Base-by-base conservation (phyloP, 352 stramenopile species). In the Globisporangium uncinulatum region DNA sequence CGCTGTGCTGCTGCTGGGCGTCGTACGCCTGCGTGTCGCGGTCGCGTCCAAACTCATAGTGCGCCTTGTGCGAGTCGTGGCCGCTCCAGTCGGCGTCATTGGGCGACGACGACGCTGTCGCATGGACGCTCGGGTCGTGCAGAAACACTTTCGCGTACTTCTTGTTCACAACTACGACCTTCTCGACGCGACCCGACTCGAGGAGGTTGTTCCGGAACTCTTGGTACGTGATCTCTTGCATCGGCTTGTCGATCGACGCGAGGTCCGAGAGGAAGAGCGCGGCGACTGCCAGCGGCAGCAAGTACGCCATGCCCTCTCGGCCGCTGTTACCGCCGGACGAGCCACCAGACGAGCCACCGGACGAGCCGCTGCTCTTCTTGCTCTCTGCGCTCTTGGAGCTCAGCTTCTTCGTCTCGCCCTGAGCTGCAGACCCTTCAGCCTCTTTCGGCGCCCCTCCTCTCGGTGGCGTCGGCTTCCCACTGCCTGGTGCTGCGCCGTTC, bases 211-310 rank as follows among this genome's bases (percentile, higher is more conserved):
- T 96, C 43, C 86, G 83, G 70, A 97, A 96, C 55, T 97, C 87
- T 61, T 97, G 89, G 70, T 94, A 97, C 53, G 81, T 96, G 63
- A 96, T 92, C 66, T 97, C 89, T 62, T 94, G 83, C 74, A 92
- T 89, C 9, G 82, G 79, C 56, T 94, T 91, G 64, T 93, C 82
- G 21, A 83, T 66, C 9, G 68, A 79, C 15, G 73, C 74, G 46
- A 93, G 57, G 32, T 94, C 85, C 41, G 83, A 84, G 37, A 94
- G 71, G 44, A 94, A 73, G 50, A 93, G 57, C 17, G 79, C 79
- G 8, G 79, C 84, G 31, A 94, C 66, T 0, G 82, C 84, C 21
- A 92, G 58, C 13, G 82, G 84, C 17, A 94, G 65, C 43, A 90
- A 60, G 51, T 92, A 94, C 48, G 79, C 79, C 67, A 91, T 76